phyloP scores from a whole-genome alignment of 495 filamentous ascomycete species.

The Chaetomium fimeti region DNA sequence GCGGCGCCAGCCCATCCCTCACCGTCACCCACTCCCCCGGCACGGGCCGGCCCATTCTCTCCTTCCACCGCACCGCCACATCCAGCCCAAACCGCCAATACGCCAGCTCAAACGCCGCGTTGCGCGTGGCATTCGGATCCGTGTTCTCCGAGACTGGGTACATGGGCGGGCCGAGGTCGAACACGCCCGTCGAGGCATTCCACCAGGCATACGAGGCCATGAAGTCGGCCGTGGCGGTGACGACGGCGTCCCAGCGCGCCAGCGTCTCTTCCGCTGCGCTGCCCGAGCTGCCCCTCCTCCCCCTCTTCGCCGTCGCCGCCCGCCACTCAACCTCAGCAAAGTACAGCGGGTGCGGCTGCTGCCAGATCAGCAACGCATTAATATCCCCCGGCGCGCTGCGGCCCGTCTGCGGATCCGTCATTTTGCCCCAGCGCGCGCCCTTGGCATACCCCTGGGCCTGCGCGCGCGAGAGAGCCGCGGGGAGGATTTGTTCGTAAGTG shows the following conservation, averaged over 20 bases:
- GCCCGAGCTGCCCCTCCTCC: constrained; percentile 25
- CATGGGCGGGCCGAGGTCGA: constrained; percentile 54
- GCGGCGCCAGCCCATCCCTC: constrained; percentile 46
- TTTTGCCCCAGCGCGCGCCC: constrained; percentile 58
- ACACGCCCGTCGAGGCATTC: constrained; percentile 45
- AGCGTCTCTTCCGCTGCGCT: constrained; percentile 35
- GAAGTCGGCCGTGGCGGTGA: constrained; percentile 49
- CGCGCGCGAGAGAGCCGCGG: constrained; percentile 48
- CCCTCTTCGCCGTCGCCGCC: constrained; percentile 11
- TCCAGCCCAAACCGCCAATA: constrained; percentile 54
- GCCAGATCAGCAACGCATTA: constrained; percentile 56
- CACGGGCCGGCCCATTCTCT: constrained; percentile 36
- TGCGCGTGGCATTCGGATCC: constrained; percentile 49
- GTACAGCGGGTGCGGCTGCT: constrained; percentile 55
- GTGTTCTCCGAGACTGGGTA: constrained; percentile 55
- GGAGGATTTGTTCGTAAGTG: constrained; percentile 50
- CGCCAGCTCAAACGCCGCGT: constrained; percentile 54
- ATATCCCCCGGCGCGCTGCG: constrained; percentile 57
- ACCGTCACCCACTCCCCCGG: constrained; percentile 44
- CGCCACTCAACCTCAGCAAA: constrained; percentile 55
- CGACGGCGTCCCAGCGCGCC: constrained; percentile 46
- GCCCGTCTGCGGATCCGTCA: constrained; percentile 54
- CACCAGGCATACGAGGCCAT: constrained; percentile 52
- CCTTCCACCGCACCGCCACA: constrained; percentile 44
- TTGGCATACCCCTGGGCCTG: constrained; percentile 48